These are phyloP conservation scores for Periconia macrospinosa DNA, from an alignment of 2,329 filamentous ascomycete genomes.

Conservation along the genomic window DNA sequence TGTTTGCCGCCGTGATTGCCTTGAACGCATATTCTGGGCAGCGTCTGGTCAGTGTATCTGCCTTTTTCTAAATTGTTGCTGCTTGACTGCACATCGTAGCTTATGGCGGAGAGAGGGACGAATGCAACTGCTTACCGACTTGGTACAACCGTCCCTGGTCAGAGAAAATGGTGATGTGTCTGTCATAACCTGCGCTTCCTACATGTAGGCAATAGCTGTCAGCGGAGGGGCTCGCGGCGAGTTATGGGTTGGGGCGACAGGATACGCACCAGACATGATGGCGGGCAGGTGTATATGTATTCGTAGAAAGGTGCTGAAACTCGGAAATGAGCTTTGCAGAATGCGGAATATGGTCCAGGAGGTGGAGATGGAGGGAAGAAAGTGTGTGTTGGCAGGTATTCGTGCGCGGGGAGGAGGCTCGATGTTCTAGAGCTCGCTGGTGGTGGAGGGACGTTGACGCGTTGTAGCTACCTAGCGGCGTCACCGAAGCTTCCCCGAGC, in stretches of 20 bases:
- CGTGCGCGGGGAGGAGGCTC: conserved; percentile 17
- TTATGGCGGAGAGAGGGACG: neutral
- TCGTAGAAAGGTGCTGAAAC: conserved; percentile 9
- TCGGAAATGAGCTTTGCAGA: neutral
- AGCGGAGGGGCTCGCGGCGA: conserved; percentile 26
- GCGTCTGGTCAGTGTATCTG: neutral
- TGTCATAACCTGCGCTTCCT: conserved; percentile 74
- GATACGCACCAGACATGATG: conserved; percentile 47
- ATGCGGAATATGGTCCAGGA: neutral
- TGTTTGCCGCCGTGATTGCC: conserved; percentile 98
- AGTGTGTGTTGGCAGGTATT: conserved; percentile 32
- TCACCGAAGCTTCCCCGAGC: neutral
- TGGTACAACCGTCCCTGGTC: conserved; percentile 98
- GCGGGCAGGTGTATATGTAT: conserved; percentile 29
- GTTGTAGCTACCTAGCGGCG: conserved; percentile 17
- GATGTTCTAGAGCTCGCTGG: conserved; percentile 14
- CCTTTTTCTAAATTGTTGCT: neutral
- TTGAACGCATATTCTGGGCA: conserved; percentile 98
- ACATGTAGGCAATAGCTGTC: conserved; percentile 26
- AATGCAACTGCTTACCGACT: conserved; percentile 75
- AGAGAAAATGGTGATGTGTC: conserved; percentile 99
- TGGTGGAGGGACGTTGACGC: conserved; percentile 26
- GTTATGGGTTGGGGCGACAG: conserved; percentile 11
- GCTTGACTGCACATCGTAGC: neutral
- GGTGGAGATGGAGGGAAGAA: conserved; percentile 8